phyloP scores from a whole-genome alignment of 306 rosid species.

The Dryas drummondii region DNA sequence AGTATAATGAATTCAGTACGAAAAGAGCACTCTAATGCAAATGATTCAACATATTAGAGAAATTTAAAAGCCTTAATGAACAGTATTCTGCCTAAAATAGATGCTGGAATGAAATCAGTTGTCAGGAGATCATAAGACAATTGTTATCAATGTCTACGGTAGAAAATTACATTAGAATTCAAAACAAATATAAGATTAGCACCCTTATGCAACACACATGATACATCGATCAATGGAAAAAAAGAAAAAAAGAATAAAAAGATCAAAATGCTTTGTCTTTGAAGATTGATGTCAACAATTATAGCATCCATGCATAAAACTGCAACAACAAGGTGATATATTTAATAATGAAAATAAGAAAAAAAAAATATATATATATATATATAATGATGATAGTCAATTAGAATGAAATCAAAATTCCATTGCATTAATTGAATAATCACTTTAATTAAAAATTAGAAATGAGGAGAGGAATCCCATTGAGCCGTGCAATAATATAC shows the following conservation, averaged over 20 bases:
- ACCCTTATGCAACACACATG: neutral
- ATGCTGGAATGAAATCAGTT: neutral
- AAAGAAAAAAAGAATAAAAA: too few species aligned
- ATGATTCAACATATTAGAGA: neutral
- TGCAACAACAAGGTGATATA: neutral
- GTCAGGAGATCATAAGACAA: neutral
- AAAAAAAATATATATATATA: too few species aligned
- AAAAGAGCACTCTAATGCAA: neutral
- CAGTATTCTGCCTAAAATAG: neutral
- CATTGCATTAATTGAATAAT: too few species aligned
- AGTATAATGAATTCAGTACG: constrained; percentile 14
- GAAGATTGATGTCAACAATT: neutral
- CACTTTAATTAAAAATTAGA: neutral
- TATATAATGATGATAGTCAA: neutral
- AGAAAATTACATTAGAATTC: neutral
- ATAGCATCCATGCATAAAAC: neutral
- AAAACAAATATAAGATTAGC: neutral
- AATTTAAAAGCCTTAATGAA: neutral
- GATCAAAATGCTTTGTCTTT: neutral
- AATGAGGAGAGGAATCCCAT: too few species aligned
- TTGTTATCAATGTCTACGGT: neutral
- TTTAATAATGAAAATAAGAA: neutral
- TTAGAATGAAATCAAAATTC: neutral
- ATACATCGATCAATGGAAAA: neutral
- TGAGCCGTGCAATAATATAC: neutral